A percentile compares a stretch with the other conserved stretches of the same genome.
phyloP scores from a whole-genome alignment of 2,329 filamentous ascomycete species.

The Xylaria polymorpha region DNA sequence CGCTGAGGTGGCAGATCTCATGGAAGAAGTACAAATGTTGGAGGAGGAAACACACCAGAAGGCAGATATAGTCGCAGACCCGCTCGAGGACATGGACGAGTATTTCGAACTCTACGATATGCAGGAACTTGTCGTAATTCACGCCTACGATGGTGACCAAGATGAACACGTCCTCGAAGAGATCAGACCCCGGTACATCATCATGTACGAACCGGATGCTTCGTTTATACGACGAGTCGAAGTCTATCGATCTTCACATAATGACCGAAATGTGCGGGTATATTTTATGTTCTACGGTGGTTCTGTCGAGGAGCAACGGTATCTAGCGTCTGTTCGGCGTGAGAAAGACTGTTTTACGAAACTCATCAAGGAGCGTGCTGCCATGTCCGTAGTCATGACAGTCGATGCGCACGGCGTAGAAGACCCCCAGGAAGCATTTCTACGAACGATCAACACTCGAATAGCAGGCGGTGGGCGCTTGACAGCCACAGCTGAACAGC shows the following conservation, averaged over 20 bases:
- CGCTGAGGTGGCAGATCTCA: slow-evolving; percentile 81
- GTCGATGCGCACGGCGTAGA: slow-evolving; percentile 75
- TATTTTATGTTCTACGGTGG: slow-evolving; percentile 98
- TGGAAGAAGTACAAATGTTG: slow-evolving; percentile 85
- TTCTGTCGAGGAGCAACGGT: slow-evolving; percentile 95
- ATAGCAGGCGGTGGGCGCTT: slow-evolving; percentile 93
- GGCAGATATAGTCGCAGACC: slow-evolving; percentile 78
- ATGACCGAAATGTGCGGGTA: slow-evolving; percentile 86
- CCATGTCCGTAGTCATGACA: slow-evolving; percentile 90
- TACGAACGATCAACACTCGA: slow-evolving; percentile 94
- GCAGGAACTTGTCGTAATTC: slow-evolving; percentile 86
- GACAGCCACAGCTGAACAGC: slow-evolving; percentile 84
- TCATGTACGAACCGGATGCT: slow-evolving; percentile 98
- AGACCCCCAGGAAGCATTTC: slow-evolving; percentile 89
- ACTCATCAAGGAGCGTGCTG: slow-evolving; percentile 91
- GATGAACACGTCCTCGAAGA: slow-evolving; percentile 98
- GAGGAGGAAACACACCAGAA: slow-evolving; percentile 81
- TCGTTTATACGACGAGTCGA: slow-evolving; percentile 95
- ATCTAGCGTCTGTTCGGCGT: slow-evolving; percentile 86
- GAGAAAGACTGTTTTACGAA: slow-evolving; percentile 98
- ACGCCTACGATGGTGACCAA: slow-evolving; percentile 94
- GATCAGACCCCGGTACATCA: slow-evolving; percentile 89
- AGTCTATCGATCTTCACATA: slow-evolving; percentile 94
- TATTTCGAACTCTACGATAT: slow-evolving; percentile 93
- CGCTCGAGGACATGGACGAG: slow-evolving; percentile 89